phyloP scores from a whole-genome alignment of 1,284 basidiomycete species.

The Moesziomyces sp. region DNA sequence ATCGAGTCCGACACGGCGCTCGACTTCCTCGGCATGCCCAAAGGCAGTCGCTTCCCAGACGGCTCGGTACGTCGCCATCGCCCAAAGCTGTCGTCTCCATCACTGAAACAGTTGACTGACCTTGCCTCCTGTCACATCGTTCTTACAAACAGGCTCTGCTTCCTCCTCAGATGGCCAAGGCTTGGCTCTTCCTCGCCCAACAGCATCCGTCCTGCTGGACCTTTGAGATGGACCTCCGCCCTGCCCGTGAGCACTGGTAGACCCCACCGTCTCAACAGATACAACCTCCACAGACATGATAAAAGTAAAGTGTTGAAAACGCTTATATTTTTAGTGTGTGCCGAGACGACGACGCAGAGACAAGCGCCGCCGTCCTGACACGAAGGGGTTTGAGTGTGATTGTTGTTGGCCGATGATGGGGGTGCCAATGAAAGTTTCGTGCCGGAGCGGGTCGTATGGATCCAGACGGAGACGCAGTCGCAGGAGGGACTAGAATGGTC shows the following conservation, averaged over 20 bases:
- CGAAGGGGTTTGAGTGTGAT: slow-evolving; percentile 22
- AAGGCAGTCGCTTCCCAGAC: slow-evolving; percentile 43
- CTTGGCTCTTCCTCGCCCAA: slow-evolving; percentile 58
- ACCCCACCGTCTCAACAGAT: too few species aligned
- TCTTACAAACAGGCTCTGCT: slow-evolving; percentile 28
- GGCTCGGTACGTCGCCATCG: slow-evolving; percentile 32
- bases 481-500: slow-evolving; percentile 15
- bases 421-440: slow-evolving; percentile 22
- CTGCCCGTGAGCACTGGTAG: slow-evolving; percentile 56
- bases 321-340: slow-evolving; percentile 39
- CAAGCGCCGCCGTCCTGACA: slow-evolving; percentile 21
- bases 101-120: neutral
- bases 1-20: slow-evolving; percentile 54
- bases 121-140: neutral
- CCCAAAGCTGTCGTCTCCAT: neutral
- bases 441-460: slow-evolving; percentile 16
- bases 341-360: slow-evolving; percentile 28
- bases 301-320: slow-evolving; percentile 44
- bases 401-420: slow-evolving; percentile 31
- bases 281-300: too few species aligned
- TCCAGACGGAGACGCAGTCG: slow-evolving; percentile 8
- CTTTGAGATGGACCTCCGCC: slow-evolving; percentile 55
- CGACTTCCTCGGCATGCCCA: slow-evolving; percentile 43
- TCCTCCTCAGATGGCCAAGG: slow-evolving; percentile 58
- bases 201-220: slow-evolving; percentile 55